These are phyloP conservation scores for Fusarium tricinctum DNA, from an alignment of 2,329 filamentous ascomycete genomes.

Conservation along the genomic window DNA sequence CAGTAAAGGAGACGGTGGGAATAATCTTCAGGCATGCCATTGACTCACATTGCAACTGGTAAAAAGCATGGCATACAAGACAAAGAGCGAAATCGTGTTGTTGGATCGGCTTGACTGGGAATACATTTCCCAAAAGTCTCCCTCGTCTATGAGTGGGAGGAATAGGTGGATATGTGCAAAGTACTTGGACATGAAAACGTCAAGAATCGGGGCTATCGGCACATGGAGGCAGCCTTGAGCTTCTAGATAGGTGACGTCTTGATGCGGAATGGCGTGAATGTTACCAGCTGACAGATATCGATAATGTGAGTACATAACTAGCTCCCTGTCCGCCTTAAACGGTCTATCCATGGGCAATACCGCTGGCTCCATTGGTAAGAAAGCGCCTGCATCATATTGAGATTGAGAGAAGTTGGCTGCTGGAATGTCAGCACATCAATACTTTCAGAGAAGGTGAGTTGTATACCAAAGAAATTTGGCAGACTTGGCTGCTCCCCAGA, in stretches of 20 bases:
- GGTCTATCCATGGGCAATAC: background rate
- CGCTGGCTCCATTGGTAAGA: background rate
- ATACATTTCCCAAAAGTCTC: constrained; percentile 8
- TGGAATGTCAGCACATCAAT: background rate
- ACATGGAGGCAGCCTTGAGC: constrained; percentile 1
- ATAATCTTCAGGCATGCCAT: background rate
- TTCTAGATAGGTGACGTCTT: constrained; percentile 2
- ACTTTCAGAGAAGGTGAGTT: background rate
- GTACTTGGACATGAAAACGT: background rate
- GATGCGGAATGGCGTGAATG: constrained; percentile 5
- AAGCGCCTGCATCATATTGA: background rate
- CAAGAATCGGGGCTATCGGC: background rate
- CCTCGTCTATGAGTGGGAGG: background rate
- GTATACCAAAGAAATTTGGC: background rate
- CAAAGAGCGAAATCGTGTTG: background rate
- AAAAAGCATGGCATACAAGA: constrained; percentile 1
- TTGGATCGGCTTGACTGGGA: background rate
- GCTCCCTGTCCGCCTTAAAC: background rate
- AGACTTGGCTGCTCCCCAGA: constrained; percentile 1
- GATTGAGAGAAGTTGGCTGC: background rate
- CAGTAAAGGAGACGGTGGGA: background rate
- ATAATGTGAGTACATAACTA: constrained; percentile 6
- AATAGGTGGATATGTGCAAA: background rate
- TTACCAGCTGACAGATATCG: background rate
- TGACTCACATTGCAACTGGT: background rate